Evolutionary conservation across 176 grass and related monocot genomes (phyloP), one percentile per base, ranked within the genome.

Genomic region (Aegilops umbellulata): DNA sequence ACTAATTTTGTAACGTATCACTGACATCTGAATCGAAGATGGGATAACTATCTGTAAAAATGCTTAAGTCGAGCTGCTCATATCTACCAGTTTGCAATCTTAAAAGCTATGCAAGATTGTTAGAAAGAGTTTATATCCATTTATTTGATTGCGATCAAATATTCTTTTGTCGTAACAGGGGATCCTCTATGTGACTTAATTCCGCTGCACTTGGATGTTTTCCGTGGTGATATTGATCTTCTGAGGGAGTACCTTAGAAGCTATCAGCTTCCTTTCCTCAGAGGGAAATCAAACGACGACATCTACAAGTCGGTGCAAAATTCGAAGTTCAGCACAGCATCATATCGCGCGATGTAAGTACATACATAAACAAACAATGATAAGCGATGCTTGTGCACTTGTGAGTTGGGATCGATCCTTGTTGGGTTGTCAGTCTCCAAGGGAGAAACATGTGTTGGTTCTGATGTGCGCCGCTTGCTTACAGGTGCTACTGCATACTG

Each of bases 151-250:
- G 60, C 22, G 44, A 36, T 34, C 27, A 63, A 36, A 60, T 87
- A 34, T 25, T 86, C 22, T 17, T 16, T 44, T 86, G 4, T 81
- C 27, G 85, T 74, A 69, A 32, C 85, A 99, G 97, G 97, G 35
- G 94, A 99, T 91, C 92, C 93, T 67, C 76, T 99, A 53, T 96
- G 82, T 22, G 97, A 99, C 79, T 67, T 99, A 58, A 99, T 99
- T 93, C 97, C 97, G 0, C 83, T 99, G 83, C 93, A 96, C 65
- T 70, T 99, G 44, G 97, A 99, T 92, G 83, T 96, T 89, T 94
- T 99, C 58, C 90, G 88, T 46, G 92, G 97, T 87, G 92, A 96
- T 72, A 77, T 20, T 23, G 84, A 63, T 81, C 88, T 99, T 77
- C 90, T 99, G 36, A 88, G 87, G 89, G 86, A 91, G 14, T 91